Conservation (phyloP, 2,329 filamentous ascomycete genomes). For the Fusarium poae region DNA sequence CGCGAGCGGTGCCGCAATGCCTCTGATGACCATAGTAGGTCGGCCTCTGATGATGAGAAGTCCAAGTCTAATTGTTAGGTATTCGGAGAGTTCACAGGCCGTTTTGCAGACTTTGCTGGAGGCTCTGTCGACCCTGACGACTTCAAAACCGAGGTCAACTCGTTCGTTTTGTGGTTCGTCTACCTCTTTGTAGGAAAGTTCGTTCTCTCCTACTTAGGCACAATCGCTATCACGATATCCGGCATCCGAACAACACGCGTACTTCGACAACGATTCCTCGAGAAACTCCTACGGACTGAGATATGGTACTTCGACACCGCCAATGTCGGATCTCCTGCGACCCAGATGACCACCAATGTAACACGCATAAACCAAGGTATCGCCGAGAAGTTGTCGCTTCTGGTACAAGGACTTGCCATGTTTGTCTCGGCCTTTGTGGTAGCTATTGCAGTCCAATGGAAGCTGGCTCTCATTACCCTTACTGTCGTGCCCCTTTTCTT, state of each 20-base stretch:
- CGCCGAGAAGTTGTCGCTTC: conserved; percentile 55
- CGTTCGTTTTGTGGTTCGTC: conserved; percentile 35
- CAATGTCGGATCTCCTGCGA: conserved; percentile 39
- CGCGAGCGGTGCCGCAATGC: conserved; percentile 24
- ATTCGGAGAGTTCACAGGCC: conserved; percentile 32
- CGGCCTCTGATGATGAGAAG: no score
- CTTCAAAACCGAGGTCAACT: conserved; percentile 21
- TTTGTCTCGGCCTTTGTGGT: conserved; percentile 55
- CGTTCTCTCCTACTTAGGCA: conserved; percentile 29
- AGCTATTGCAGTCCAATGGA: conserved; percentile 57
- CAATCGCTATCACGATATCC: conserved; percentile 11
- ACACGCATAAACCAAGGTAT: conserved; percentile 57
- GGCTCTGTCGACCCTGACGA: conserved; percentile 7
- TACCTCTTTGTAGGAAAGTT: conserved; percentile 38
- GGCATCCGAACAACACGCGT: conserved; percentile 35
- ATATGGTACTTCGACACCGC: conserved; percentile 36
- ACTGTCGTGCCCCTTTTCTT: conserved; percentile 50
- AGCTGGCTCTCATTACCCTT: conserved; percentile 56
- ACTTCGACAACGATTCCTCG: conserved; percentile 24
- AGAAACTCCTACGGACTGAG: conserved; percentile 32
- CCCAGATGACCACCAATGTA: conserved; percentile 54
- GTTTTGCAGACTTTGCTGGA: conserved; percentile 28
- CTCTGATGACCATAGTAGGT: conserved; percentile 35
- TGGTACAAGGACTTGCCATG: conserved; percentile 54
- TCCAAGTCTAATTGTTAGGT: no score